Conservation (phyloP, 192 early-diverging fungal species). For the Backusella westeae region DNA sequence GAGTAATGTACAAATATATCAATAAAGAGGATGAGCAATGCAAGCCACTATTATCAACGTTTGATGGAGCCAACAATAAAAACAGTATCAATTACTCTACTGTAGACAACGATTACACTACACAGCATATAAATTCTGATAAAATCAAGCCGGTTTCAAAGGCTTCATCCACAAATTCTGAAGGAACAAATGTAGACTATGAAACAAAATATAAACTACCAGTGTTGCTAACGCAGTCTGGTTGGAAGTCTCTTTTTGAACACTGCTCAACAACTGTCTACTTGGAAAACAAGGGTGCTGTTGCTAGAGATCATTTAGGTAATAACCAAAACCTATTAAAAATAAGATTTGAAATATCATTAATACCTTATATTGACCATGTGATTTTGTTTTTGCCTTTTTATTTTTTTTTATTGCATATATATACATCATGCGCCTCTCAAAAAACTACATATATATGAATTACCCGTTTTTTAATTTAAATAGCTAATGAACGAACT, state of each 20-base stretch:
- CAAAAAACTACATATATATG: background rate
- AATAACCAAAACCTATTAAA: slow-evolving; percentile 15
- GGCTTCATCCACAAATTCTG: background rate
- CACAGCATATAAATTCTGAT: background rate
- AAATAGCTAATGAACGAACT: slow-evolving; percentile 71
- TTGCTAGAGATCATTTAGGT: slow-evolving; percentile 78
- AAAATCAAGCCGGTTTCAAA: background rate
- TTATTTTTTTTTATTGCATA: background rate
- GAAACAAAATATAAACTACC: background rate
- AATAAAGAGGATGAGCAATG: background rate
- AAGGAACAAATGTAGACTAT: background rate
- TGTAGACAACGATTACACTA: background rate
- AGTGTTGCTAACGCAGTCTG: background rate
- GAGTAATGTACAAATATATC: slow-evolving; percentile 1
- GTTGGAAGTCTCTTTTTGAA: background rate
- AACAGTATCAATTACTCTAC: background rate
- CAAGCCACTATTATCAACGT: background rate
- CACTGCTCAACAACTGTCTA: slow-evolving; percentile 25
- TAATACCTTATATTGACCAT: background rate
- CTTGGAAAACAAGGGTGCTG: slow-evolving; percentile 74
- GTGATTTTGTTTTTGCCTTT: background rate
- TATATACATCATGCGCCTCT: background rate
- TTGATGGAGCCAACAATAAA: background rate
- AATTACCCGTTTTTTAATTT: background rate
- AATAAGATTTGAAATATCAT: background rate